phyloP scores from a whole-genome alignment of 805 yeast species.

The Pichia kluyveri region DNA sequence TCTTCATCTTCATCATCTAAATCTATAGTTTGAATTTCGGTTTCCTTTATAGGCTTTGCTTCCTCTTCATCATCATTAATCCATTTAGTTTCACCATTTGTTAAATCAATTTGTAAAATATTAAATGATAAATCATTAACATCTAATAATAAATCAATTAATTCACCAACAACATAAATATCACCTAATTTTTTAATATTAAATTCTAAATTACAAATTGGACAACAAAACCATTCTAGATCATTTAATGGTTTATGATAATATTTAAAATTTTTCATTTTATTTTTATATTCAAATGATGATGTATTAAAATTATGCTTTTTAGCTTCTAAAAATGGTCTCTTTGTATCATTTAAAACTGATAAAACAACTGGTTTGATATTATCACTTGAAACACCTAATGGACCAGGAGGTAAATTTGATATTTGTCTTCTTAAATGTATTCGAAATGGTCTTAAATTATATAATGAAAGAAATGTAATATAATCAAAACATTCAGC shows the following conservation, averaged over 20 bases:
- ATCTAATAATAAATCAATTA: constrained; percentile 19
- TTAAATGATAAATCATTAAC: constrained; percentile 10
- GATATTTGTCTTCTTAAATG: constrained; percentile 12
- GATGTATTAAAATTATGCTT: constrained; percentile 16
- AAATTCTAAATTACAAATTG: constrained; percentile 28
- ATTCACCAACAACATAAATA: constrained; percentile 24
- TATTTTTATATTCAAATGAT: constrained; percentile 17
- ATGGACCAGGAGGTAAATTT: background rate
- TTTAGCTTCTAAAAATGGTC: constrained; percentile 14
- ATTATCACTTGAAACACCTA: constrained; percentile 7
- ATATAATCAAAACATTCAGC: constrained; percentile 27
- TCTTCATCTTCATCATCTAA: constrained; percentile 11
- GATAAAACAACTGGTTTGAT: constrained; percentile 16
- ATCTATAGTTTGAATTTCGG: background rate
- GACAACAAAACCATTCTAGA: constrained; percentile 25
- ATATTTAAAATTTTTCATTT: constrained; percentile 13
- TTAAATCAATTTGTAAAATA: background rate
- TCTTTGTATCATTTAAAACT: constrained; percentile 20
- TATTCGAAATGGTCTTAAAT: constrained; percentile 20
- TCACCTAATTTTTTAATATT: constrained; percentile 25
- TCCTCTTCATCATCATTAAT: constrained; percentile 11
- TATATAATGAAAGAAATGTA: constrained; percentile 22
- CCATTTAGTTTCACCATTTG: constrained; percentile 19
- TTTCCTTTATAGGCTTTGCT: constrained; percentile 8
- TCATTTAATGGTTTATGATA: constrained; percentile 15